phyloP scores from a whole-genome alignment of 345 rosid genomes.

The Pistacia vera region DNA sequence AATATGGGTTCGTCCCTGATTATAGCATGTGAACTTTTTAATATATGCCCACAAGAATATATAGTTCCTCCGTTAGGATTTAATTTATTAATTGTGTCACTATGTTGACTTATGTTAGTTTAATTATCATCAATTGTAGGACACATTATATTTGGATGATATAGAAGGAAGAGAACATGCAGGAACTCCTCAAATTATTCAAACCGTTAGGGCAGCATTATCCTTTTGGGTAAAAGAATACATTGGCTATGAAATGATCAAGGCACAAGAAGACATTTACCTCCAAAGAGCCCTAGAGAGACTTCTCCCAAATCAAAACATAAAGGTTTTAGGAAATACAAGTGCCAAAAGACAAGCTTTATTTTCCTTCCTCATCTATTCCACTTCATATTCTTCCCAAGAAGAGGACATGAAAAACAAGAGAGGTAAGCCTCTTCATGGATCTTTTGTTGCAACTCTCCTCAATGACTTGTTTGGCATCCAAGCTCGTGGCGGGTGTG shows the following conservation, averaged over 20 bases:
- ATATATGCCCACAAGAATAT: no score
- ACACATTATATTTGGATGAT: conserved; percentile 45
- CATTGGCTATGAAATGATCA: conserved; percentile 33
- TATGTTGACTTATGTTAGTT: no score
- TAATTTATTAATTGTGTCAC: no score
- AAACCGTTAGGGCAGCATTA: background rate
- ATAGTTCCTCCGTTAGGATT: no score
- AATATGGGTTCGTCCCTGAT: no score
- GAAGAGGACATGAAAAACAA: background rate
- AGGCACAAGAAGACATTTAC: conserved; percentile 35
- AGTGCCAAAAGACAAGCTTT: conserved; percentile 40
- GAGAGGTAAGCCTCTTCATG: conserved; percentile 57
- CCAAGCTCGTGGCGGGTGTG: conserved; percentile 39
- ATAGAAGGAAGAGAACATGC: conserved; percentile 58
- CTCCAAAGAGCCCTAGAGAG: conserved; percentile 41
- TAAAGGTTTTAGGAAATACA: conserved; percentile 45
- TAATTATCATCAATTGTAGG: conserved; percentile 33
- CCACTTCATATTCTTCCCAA: conserved; percentile 30
- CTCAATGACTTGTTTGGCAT: conserved; percentile 67
- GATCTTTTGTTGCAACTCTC: conserved; percentile 49
- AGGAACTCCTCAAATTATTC: conserved; percentile 43
- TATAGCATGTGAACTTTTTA: no score
- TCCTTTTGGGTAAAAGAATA: conserved; percentile 61
- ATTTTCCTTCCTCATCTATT: conserved; percentile 50
- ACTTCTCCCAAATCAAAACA: conserved; percentile 42